phyloP scores from a whole-genome alignment of 2,329 filamentous ascomycete species.

The Phyllosticta paracitricarpa region DNA sequence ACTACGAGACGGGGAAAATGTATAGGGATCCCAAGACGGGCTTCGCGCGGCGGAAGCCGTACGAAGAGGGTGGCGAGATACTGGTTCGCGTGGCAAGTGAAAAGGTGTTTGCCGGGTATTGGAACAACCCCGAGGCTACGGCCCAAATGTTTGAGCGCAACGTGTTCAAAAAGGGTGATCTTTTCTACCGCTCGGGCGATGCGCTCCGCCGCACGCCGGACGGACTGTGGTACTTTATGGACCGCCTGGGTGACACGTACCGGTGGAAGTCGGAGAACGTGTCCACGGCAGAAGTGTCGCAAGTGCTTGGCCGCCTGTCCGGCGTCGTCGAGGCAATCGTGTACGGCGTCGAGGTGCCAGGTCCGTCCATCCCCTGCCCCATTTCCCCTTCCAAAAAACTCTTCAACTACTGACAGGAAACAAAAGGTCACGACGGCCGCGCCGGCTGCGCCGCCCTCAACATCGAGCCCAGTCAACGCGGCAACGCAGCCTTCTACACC shows the following conservation, averaged over 20 bases:
- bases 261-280: slow-evolving; percentile 43
- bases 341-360: slow-evolving; percentile 41
- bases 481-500: not conserved
- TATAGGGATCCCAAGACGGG: slow-evolving; percentile 7
- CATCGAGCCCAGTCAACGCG: not conserved
- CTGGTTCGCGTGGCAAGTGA: not conserved
- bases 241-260: slow-evolving; percentile 39
- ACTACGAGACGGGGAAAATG: slow-evolving; percentile 44
- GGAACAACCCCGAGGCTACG: slow-evolving; percentile 57
- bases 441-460: slow-evolving; percentile 40
- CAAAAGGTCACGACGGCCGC: slow-evolving; percentile 38
- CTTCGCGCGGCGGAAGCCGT: slow-evolving; percentile 46
- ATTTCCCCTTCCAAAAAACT: slow-evolving; percentile 46
- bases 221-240: slow-evolving; percentile 41
- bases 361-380: not conserved
- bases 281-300: slow-evolving; percentile 37
- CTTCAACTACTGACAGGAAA: slow-evolving; percentile 46
- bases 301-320: slow-evolving; percentile 36
- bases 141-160: slow-evolving; percentile 42
- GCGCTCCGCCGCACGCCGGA: slow-evolving; percentile 36
- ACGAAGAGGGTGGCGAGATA: slow-evolving; percentile 21
- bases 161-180: slow-evolving; percentile 38
- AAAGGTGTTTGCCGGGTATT: slow-evolving; percentile 47
- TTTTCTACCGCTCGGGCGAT: slow-evolving; percentile 40
- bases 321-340: slow-evolving; percentile 39